A percentile compares a stretch with the other conserved stretches of the same genome.
Conservation (phyloP, 768 basidiomycete species). For the Hirschioporus abietinus region DNA sequence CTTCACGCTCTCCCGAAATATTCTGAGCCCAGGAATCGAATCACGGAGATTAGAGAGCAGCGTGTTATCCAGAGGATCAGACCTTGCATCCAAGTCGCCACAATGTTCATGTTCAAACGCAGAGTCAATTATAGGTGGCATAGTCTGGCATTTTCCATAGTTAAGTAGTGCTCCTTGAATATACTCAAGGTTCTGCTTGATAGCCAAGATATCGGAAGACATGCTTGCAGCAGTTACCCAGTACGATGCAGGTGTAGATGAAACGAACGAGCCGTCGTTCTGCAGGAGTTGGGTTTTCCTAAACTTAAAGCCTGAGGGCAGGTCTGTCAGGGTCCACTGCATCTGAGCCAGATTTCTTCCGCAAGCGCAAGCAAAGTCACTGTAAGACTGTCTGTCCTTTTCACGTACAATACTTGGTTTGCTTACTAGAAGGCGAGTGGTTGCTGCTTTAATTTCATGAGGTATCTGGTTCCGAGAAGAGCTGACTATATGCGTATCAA, state of each 20-base stretch:
- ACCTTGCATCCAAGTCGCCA: background rate
- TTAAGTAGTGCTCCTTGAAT: background rate
- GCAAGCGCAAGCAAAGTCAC: too few species aligned
- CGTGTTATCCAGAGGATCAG: background rate
- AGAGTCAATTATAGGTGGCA: background rate
- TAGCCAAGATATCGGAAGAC: background rate
- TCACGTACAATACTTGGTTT: too few species aligned
- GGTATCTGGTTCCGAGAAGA: background rate
- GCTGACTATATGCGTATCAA: background rate
- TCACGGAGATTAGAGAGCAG: background rate
- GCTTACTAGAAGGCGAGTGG: too few species aligned
- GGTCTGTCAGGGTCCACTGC: too few species aligned
- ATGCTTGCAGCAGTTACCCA: background rate
- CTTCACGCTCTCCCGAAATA: slow-evolving; percentile 35
- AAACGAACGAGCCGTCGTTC: background rate
- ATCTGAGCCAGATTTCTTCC: too few species aligned
- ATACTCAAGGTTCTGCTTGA: background rate
- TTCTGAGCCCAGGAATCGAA: slow-evolving; percentile 34
- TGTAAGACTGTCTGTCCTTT: too few species aligned
- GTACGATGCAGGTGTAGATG: background rate
- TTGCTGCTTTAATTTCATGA: too few species aligned
- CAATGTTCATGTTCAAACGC: background rate
- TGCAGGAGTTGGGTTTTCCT: too few species aligned
- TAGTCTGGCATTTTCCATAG: background rate
- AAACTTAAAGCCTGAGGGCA: too few species aligned